Base-by-base conservation (phyloP, 2,329 filamentous ascomycete genomes). In the Aspergillus pseudoglaucus region DNA sequence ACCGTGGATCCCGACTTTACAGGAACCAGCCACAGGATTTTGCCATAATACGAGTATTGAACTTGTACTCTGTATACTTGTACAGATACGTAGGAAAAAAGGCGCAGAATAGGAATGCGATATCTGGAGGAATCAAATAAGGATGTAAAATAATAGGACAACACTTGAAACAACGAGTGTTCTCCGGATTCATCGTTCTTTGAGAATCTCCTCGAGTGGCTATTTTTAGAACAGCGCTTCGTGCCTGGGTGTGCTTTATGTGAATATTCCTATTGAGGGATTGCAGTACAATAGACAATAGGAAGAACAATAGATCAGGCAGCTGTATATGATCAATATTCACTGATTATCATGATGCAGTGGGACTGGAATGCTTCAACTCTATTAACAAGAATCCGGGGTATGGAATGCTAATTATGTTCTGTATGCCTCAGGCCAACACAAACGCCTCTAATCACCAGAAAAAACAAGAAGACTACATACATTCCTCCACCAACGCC, bases 401-500 rank as follows among this genome's bases (percentile, higher is more conserved):
- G 14, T 17, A 35, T 35, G 33, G 37, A 20, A 39, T 39, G 37
- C 18, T 20, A 22, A 12, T 20, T 14, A 37, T 3, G 17, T 6
- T 17, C 25, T 30, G 1, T 2, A 30, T 30, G 25, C 9, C 25
- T 30, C 25, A 30, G 25, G 25, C 25, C 25, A 30, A 30, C 25
- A 7, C 25, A 4, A 5, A 30, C 9, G 25, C 9, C 25, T 30
- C 22, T 12, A 12, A 30, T 30, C 3, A 25, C 2, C 9, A 9
- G 7, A 12, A 30, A 3, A 17, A 37, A 41, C 18, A 22, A 20
- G 23, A 22, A 25, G 17, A 14, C 17, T 14, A 44, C 14, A 33
- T 18, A 35, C 17, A 27, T 6, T 57, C 49, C 47, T 58, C 58
- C 14, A 70, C 53, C 51, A 70, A 50, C 25, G 55, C 63, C 54